Evolutionary conservation across 306 rosid genomes (phyloP), one percentile per base, ranked within the genome.

Genomic region (Vicia faba): DNA sequence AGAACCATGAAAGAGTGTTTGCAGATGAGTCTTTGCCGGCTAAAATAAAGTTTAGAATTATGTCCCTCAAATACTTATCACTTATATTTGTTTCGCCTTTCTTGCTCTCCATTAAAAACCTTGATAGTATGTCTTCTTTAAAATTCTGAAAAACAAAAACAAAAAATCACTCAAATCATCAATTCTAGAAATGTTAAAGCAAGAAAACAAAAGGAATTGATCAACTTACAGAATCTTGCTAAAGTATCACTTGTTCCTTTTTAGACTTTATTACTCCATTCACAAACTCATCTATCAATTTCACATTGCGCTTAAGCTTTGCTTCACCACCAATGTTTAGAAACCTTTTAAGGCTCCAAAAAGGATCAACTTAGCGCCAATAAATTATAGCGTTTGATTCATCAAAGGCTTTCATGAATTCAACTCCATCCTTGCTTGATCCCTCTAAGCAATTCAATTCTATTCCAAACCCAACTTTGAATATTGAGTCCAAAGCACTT

Each of bases 401-500:
- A 69, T 91, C 97, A 46, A 88, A 88, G 20, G 90, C 95, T 48
- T 83, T 83, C 87, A 84, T 81, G 74, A 91, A 91, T 7, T 67
- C 85, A 39, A 0, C 63, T 45, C 86, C 89, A 23, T 81, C 80
- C 71, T 83, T 84, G 61, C 69, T 86, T 74, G 89, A 76, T 18
- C 84, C 86, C 61, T 84, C 96, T 56, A 86, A 61, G 83, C 91
- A 88, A 59, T 88, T 81, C 78, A 88, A 62, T n/a, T 91, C 92
- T n/a, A 84, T 81, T 61, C 97, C 97, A 70, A 91, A 91, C 55
- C 92, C 96, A 68, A 91, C 97, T 79, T 88, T 81, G 89, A 88
- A 84, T 71, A 88, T 91, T 15, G 97, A 86, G 39, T 91, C 92
- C 78, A 91, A 63, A 26, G 92, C 68, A 77, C 81, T 73, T 70